Base-by-base conservation (phyloP, 1,284 basidiomycete species). In the Trichosporon faecale region DNA sequence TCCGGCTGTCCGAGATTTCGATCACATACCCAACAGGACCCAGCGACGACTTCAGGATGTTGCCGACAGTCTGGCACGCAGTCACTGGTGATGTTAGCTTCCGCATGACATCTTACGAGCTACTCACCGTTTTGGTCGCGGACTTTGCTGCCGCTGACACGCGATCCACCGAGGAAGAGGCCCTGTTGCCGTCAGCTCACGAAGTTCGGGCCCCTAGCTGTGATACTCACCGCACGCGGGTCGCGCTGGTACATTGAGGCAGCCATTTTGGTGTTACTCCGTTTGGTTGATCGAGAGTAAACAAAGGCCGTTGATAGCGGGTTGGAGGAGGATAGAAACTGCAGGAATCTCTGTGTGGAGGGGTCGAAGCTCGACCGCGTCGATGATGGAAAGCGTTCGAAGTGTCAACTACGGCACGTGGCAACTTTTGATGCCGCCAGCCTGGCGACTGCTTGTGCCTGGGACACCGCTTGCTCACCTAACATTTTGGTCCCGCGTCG, bases 11-110 rank as follows among this genome's bases (percentile, higher is more conserved):
- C 44, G n/a, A 1, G 0, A 44, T 44, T 44, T 44, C 31, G 27
- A 33, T 16, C 44, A 74, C 80, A 71, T 66, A 83, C 82, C 83
- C 96, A 69, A 98, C 88, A 6, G 97, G 97, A 9, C 97, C 97
- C 57, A 99, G 84, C 63, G 94, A 97, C 77, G 93, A 97, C 87
- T 97, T 98, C 68, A 99, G 90, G 76, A 98, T 92, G 85, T 99
- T 99, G 73, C 97, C 94, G 78, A 99, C 97, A 11, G 95, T 91
- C 82, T 94, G 91, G 64, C 95, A 96, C 64, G 97, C 96, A 77
- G 94, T 89, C 76, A 99, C 97, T 95, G 77, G 52, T 23, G 65
- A 11, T 0, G 65, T 71, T 16, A 71, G 69, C 57, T 31, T 8
- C 12, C 12, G 14, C n/a, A 27, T 0, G 16, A 4, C 0, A 18